phyloP scores from a whole-genome alignment of 2,329 filamentous ascomycete species.

The Paramyrothecium roridum region DNA sequence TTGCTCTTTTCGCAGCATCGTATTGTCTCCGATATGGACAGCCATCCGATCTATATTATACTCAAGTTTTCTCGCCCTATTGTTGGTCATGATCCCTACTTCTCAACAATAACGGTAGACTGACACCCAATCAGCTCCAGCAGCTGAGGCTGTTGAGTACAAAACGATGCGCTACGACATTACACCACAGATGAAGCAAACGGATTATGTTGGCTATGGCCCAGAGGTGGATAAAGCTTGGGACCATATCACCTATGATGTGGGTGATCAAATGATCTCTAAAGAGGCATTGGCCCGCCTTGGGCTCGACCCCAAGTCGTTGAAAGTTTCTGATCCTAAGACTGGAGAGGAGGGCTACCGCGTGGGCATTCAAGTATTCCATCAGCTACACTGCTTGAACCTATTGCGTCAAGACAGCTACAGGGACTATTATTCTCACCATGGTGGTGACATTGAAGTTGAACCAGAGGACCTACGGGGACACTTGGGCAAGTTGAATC shows the following conservation, averaged over 20 bases:
- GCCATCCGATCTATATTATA: slow-evolving; percentile 24
- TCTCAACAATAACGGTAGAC: background rate
- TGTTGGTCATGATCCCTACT: background rate
- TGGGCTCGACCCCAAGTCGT: slow-evolving; percentile 46
- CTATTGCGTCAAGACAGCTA: slow-evolving; percentile 44
- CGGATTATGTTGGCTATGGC: slow-evolving; percentile 52
- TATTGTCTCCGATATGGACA: slow-evolving; percentile 15
- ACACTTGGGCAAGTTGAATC: slow-evolving; percentile 38
- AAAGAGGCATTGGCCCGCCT: slow-evolving; percentile 50
- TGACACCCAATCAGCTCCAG: slow-evolving; percentile 36
- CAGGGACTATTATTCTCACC: slow-evolving; percentile 44
- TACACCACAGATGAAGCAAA: slow-evolving; percentile 37
- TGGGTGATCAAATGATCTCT: slow-evolving; percentile 60
- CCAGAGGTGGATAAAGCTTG: slow-evolving; percentile 55
- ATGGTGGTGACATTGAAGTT: slow-evolving; percentile 46
- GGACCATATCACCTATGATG: slow-evolving; percentile 45
- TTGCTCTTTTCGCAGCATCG: background rate
- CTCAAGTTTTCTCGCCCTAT: slow-evolving; percentile 39
- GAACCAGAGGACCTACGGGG: slow-evolving; percentile 36
- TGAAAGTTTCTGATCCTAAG: slow-evolving; percentile 52
- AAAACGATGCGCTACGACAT: slow-evolving; percentile 47
- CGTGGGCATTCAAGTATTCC: slow-evolving; percentile 57
- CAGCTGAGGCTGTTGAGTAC: slow-evolving; percentile 43
- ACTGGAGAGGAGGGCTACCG: slow-evolving; percentile 57
- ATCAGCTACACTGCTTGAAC: slow-evolving; percentile 52